These are phyloP conservation scores for Raffaelea deltoideospora DNA, from an alignment of 2,329 filamentous ascomycete species.

Conservation along the genomic window DNA sequence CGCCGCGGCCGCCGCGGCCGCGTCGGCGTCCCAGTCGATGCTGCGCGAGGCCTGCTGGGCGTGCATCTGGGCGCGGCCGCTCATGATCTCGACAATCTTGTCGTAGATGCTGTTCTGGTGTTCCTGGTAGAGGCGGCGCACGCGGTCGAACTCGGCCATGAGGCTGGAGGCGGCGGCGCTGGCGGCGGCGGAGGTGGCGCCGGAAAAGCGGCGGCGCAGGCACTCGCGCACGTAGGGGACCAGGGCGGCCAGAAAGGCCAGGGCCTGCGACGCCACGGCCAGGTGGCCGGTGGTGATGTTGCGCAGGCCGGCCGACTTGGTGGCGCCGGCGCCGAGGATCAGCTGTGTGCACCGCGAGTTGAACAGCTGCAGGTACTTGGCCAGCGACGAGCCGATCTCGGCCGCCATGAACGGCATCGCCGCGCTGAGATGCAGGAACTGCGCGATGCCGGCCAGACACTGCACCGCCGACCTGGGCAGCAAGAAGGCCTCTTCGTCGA, in stretches of 20 bases:
- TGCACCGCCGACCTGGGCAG: constrained; percentile 71
- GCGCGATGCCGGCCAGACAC: constrained; percentile 66
- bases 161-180: neutral
- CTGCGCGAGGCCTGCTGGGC: constrained; percentile 54
- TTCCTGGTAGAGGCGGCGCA: constrained; percentile 69
- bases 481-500: constrained; percentile 76
- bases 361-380: constrained; percentile 83
- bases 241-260: constrained; percentile 75
- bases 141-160: constrained; percentile 78
- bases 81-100: constrained; percentile 89
- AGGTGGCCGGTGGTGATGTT: constrained; percentile 96
- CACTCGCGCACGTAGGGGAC: constrained; percentile 88
- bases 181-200: neutral
- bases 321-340: constrained; percentile 88
- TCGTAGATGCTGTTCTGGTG: constrained; percentile 85
- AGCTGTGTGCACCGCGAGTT: constrained; percentile 94
- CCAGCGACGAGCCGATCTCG: constrained; percentile 63
- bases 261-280: constrained; percentile 74
- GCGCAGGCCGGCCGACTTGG: constrained; percentile 72
- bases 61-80: constrained; percentile 56
- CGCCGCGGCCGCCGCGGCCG: constrained; percentile 12
- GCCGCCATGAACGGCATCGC: constrained; percentile 80
- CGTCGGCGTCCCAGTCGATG: constrained; percentile 51
- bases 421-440: constrained; percentile 68
- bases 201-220: constrained; percentile 56